Evolutionary conservation across 2,329 filamentous ascomycete species (phyloP).

Genomic region (Penicillium sp.): DNA sequence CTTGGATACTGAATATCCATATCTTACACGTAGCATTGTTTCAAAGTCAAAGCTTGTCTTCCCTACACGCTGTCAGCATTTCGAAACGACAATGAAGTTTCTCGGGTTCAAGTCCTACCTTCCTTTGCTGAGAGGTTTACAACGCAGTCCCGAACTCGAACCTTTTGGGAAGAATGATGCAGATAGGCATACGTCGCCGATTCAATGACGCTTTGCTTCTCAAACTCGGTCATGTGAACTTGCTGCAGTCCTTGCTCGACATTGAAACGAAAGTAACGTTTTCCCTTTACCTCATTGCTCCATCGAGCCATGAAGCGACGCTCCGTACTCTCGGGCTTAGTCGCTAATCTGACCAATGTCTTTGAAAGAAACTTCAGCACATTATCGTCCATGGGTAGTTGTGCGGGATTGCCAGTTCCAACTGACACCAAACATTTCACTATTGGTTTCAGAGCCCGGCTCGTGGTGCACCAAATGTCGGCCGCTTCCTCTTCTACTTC

Average conservation of each 20-base stretch:
- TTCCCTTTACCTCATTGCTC: slow-evolving; percentile 1
- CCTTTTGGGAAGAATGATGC: slow-evolving; percentile 4
- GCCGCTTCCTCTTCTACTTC: slow-evolving; percentile 25
- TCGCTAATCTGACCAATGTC: slow-evolving; percentile 14
- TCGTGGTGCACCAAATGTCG: slow-evolving; percentile 14
- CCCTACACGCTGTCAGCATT: neutral
- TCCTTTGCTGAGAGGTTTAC: slow-evolving; percentile 3
- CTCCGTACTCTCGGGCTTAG: slow-evolving; percentile 10
- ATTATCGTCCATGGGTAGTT: slow-evolving; percentile 9
- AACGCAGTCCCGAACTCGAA: slow-evolving; percentile 3
- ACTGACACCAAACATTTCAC: slow-evolving; percentile 23
- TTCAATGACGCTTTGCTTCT: slow-evolving; percentile 14
- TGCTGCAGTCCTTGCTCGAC: slow-evolving; percentile 31
- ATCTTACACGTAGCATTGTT: neutral
- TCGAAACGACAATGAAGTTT: no score
- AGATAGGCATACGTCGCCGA: slow-evolving; percentile 12
- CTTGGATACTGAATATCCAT: no score
- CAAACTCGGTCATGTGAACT: slow-evolving; percentile 30
- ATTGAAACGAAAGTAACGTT: slow-evolving; percentile 32
- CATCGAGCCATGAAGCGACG: slow-evolving; percentile 15
- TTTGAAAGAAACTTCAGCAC: slow-evolving; percentile 10
- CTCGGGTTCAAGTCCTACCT: neutral
- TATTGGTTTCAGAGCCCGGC: slow-evolving; percentile 7
- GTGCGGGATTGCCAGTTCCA: slow-evolving; percentile 13
- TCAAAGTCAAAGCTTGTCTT: neutral